Conservation (phyloP, 1,139 yeast species). For the Pichia sp. region DNA sequence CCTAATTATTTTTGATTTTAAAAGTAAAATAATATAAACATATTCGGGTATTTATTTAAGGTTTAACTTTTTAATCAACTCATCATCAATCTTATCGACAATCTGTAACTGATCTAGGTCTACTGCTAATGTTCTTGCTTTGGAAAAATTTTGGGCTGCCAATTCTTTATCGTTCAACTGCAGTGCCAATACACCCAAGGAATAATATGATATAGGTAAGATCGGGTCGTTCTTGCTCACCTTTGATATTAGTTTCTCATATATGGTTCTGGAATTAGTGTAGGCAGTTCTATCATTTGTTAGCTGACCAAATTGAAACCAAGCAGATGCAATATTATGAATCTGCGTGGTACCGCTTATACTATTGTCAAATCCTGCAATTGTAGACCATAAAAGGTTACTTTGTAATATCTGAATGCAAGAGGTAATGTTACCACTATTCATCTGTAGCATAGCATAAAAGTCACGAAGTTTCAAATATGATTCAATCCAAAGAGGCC, state of each 20-base stretch:
- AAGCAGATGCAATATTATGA: conserved; percentile 29
- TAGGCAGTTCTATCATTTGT: conserved; percentile 16
- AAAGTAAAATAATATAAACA: no score
- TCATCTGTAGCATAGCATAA: conserved; percentile 28
- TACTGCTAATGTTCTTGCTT: conserved; percentile 67
- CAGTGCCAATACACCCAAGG: conserved; percentile 72
- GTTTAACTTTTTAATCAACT: conserved; percentile 1
- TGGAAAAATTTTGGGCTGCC: conserved; percentile 62
- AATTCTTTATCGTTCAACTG: conserved; percentile 51
- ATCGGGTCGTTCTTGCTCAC: conserved; percentile 40
- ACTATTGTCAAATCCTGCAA: conserved; percentile 18
- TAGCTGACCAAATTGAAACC: conserved; percentile 22
- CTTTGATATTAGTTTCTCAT: conserved; percentile 19
- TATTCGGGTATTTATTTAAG: no score
- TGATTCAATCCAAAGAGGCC: conserved; percentile 29
- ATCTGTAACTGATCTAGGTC: conserved; percentile 64
- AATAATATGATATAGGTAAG: conserved; percentile 77
- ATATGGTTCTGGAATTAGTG: conserved; percentile 21
- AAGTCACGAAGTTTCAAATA: conserved; percentile 26
- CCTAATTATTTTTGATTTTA: neutral
- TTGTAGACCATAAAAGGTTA: conserved; percentile 17
- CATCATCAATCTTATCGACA: conserved; percentile 56
- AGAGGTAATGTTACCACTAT: conserved; percentile 17
- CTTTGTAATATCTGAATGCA: conserved; percentile 17
- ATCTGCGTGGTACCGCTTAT: conserved; percentile 24